These are phyloP conservation scores for Candida sphagnicola DNA, from an alignment of 805 yeast species.

Conservation along the genomic window DNA sequence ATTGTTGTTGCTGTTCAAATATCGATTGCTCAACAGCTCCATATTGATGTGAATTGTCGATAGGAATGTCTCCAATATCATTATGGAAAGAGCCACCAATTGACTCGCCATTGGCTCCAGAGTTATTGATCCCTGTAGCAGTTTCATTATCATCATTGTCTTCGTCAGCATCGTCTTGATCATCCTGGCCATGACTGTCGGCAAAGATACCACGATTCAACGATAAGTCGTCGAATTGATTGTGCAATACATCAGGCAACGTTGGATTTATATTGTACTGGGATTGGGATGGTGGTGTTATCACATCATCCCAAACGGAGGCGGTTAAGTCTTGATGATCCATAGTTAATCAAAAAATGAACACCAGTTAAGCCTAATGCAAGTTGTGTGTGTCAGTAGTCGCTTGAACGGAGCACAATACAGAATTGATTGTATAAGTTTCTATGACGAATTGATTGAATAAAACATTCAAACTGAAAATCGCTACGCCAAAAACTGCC, in stretches of 20 bases:
- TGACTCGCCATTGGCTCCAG: neutral
- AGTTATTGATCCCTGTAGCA: conserved; percentile 3
- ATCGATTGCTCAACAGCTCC: conserved; percentile 6
- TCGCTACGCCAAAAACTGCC: too few relatives aligned
- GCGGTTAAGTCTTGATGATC: conserved; percentile 49
- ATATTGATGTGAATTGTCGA: neutral
- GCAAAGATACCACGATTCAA: conserved; percentile 10
- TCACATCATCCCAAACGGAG: conserved; percentile 60
- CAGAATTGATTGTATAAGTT: too few relatives aligned
- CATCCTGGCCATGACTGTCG: conserved; percentile 5
- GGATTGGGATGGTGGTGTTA: conserved; percentile 31
- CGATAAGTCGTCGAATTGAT: conserved; percentile 16
- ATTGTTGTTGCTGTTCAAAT: conserved; percentile 22
- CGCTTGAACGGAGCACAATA: too few relatives aligned
- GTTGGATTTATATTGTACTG: conserved; percentile 10
- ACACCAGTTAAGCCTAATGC: too few relatives aligned
- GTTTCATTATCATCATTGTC: conserved; percentile 11
- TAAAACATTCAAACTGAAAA: too few relatives aligned
- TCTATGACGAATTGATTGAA: neutral
- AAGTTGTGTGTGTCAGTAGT: too few relatives aligned
- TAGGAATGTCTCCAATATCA: too few relatives aligned
- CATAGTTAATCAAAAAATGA: conserved; percentile 19
- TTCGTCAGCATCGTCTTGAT: conserved; percentile 10
- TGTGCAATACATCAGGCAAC: conserved; percentile 12
- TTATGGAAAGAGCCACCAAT: too few relatives aligned